Evolutionary conservation across 352 stramenopile genomes (phyloP).

Genomic region (Chrysophaeum taylorii): DNA sequence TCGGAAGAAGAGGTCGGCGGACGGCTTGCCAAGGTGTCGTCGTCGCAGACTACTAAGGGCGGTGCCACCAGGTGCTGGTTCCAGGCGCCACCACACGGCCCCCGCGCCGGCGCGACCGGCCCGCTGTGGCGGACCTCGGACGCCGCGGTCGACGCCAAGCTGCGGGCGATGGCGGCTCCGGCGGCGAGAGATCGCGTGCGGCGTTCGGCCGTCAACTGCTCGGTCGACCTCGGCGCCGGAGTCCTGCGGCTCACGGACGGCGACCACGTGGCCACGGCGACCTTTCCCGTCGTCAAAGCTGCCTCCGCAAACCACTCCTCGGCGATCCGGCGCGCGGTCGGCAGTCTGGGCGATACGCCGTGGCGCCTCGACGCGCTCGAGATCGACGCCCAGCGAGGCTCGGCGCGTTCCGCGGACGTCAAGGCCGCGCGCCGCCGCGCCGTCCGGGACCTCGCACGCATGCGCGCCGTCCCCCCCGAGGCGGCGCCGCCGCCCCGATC

Average conservation of each 20-base stretch:
- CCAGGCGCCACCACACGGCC: too few relatives aligned
- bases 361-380: slow-evolving; percentile 32
- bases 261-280: background rate
- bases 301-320: slow-evolving; percentile 25
- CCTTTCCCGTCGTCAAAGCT: background rate
- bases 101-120: slow-evolving; percentile 22
- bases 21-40: slow-evolving; percentile 43
- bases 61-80: background rate
- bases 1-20: slow-evolving; percentile 46
- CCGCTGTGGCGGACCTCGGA: slow-evolving; percentile 47
- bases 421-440: slow-evolving; percentile 41
- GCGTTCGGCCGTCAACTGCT: background rate
- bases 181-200: too few relatives aligned
- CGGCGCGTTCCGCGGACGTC: slow-evolving; percentile 36
- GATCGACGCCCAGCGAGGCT: slow-evolving; percentile 29
- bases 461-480: slow-evolving; percentile 4
- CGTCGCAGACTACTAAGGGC: background rate
- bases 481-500: background rate
- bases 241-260: background rate
- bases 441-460: slow-evolving; percentile 33
- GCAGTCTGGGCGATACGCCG: slow-evolving; percentile 39
- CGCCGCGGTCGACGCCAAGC: slow-evolving; percentile 36
- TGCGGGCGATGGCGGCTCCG: too few relatives aligned
- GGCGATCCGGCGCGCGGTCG: slow-evolving; percentile 41
- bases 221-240: background rate